A percentile compares a stretch with the other conserved stretches of the same genome.
Conservation (phyloP, 208 protist species). For the Herpetomonas muscarum region DNA sequence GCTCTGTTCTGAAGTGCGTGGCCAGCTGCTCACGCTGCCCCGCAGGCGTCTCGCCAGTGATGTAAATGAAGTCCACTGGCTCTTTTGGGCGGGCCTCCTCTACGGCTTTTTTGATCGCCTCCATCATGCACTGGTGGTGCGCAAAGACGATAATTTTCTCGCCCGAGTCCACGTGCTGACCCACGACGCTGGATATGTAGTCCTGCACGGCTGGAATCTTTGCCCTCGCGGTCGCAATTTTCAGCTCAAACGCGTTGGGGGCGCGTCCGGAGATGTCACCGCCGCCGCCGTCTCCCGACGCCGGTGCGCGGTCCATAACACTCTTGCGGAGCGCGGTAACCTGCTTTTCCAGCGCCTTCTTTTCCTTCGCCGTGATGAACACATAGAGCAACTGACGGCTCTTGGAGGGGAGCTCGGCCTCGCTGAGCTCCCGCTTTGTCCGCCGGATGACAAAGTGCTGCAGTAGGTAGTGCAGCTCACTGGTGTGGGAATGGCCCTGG, state of each 20-base stretch:
- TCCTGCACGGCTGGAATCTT: constrained; percentile 89
- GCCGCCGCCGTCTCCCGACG: constrained; percentile 1
- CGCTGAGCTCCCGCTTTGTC: constrained; percentile 87
- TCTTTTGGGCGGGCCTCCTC: constrained; percentile 51
- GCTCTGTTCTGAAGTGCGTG: constrained; percentile 73
- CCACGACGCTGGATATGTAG: constrained; percentile 73
- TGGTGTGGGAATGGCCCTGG: constrained; percentile 75
- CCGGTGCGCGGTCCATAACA: constrained; percentile 9
- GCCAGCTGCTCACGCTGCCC: constrained; percentile 60
- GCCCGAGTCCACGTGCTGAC: constrained; percentile 65
- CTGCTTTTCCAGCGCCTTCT: constrained; percentile 76
- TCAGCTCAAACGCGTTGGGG: constrained; percentile 82
- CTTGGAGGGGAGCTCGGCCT: constrained; percentile 86
- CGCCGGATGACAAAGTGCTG: constrained; percentile 92
- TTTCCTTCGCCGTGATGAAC: constrained; percentile 76
- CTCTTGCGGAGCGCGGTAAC: constrained; percentile 49
- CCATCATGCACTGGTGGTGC: constrained; percentile 92
- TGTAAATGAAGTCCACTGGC: constrained; percentile 89
- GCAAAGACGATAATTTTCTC: constrained; percentile 94
- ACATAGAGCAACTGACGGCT: constrained; percentile 83
- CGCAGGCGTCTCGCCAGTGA: constrained; percentile 82
- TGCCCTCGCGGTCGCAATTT: constrained; percentile 73
- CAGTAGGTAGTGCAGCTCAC: constrained; percentile 92
- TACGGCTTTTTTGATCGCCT: constrained; percentile 79
- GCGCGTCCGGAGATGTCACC: constrained; percentile 17